Percentiles rank a stretch among this genome's conserved stretches.
phyloP scores from a whole-genome alignment of 2,329 filamentous ascomycete species.

The Aspergillus sojae region DNA sequence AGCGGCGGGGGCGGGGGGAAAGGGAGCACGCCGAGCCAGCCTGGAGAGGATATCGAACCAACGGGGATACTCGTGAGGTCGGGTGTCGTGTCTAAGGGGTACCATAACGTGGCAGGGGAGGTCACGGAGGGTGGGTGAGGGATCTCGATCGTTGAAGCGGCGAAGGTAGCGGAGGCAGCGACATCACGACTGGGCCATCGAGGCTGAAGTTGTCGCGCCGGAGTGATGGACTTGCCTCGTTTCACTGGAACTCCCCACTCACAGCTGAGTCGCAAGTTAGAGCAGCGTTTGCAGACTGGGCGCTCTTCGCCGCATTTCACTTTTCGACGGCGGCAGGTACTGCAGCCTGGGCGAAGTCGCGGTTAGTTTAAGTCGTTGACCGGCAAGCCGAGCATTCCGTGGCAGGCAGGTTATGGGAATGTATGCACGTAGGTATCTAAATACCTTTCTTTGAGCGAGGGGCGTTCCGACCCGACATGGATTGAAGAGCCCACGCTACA shows the following conservation, averaged over 20 bases:
- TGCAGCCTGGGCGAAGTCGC: conserved; percentile 34
- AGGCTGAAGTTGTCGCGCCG: conserved; percentile 30
- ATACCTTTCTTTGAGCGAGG: conserved; percentile 45
- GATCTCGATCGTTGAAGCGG: conserved; percentile 9
- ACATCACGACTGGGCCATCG: conserved; percentile 11
- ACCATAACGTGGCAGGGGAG: conserved; percentile 11
- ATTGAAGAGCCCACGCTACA: conserved; percentile 17
- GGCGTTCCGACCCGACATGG: conserved; percentile 40
- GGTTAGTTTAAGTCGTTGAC: neutral
- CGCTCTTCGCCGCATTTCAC: conserved; percentile 41
- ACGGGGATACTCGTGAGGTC: conserved; percentile 23
- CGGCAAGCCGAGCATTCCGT: conserved; percentile 11
- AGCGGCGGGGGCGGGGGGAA: conserved; percentile 26
- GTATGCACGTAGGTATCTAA: neutral
- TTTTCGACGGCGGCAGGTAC: conserved; percentile 41
- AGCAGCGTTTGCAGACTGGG: conserved; percentile 38
- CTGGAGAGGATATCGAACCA: conserved; percentile 15
- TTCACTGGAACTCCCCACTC: conserved; percentile 39
- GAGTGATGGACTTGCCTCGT: conserved; percentile 23
- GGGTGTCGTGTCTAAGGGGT: neutral
- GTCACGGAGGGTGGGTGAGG: conserved; percentile 9
- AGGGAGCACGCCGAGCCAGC: conserved; percentile 20
- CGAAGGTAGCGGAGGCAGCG: neutral
- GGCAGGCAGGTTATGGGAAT: conserved; percentile 1
- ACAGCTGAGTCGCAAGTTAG: conserved; percentile 33